Base-by-base conservation (phyloP, 257 asterid genomes). In the Parsonsia alboflavescens region DNA sequence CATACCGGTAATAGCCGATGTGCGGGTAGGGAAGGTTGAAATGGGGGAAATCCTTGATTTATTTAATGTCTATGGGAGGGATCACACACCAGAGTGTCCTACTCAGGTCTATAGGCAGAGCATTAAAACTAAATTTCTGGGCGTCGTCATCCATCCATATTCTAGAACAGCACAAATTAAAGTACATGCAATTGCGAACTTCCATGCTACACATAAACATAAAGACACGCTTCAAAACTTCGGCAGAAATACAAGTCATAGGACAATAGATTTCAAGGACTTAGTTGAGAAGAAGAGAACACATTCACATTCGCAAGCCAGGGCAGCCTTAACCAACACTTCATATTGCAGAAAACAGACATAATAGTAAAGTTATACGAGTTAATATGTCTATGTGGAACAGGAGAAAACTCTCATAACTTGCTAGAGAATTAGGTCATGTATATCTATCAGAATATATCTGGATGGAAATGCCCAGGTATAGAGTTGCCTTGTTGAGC, bases 391-490 rank as follows among this genome's bases (percentile, higher is more conserved):
- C 30, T 13, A 59, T 70, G 53, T 7, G 52, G 10, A 13, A 54
- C 39, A 24, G 39, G 42, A n/a, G 17, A 13, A 11, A 78, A 41
- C 21, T 53, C 57, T 59, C 42, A 36, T 11, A 16, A 17, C 64
- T 75, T 22, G 71, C 22, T 80, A 46, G 16, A 48, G 30, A 50
- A 68, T 66, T 61, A 53, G 28, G 71, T 68, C 68, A 21, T 21
- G 41, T 71, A 66, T 24, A 44, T 61, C 42, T 5, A 77, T 82
- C 66, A 92, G 80, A 86, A 90, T 58, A 90, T 77, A 72, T 92
- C 97, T 0, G 96, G 97, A 73, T 86, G 75, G 85, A 84, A 86
- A 44, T 71, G 90, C 61, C 93, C 90, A 1, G 84, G 86, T 49
- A 88, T 86, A 57, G 89, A 79, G 80, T 81, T 90, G 82, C 77